These are phyloP conservation scores for Populus simonii DNA, from an alignment of 345 rosid species.

Conservation along the genomic window DNA sequence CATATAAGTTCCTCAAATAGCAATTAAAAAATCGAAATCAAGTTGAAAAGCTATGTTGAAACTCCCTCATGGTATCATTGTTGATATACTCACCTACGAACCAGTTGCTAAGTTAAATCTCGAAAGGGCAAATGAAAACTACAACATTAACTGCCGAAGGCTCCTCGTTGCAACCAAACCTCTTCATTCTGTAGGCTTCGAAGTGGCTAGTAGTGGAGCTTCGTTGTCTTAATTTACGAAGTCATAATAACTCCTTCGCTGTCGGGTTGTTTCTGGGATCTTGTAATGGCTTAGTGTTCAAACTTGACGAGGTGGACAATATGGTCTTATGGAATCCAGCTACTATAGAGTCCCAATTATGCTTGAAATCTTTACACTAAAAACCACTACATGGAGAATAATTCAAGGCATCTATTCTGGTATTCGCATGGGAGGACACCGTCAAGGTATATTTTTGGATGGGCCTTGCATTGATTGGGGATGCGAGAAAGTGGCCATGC, in stretches of 20 bases:
- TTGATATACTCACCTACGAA: neutral
- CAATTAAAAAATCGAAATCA: neutral
- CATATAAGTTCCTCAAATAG: neutral
- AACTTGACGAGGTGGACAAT: slow-evolving; percentile 18
- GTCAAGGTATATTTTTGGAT: slow-evolving; percentile 20
- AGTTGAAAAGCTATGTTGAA: neutral
- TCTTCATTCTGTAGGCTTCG: slow-evolving; percentile 26
- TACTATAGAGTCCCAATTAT: slow-evolving; percentile 15
- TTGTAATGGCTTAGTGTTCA: slow-evolving; percentile 38
- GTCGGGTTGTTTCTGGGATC: slow-evolving; percentile 30
- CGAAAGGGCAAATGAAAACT: slow-evolving; percentile 6
- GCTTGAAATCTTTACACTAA: slow-evolving; percentile 22
- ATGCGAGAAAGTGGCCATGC: neutral
- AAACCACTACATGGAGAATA: slow-evolving; percentile 22
- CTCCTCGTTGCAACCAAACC: slow-evolving; percentile 25
- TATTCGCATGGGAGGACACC: neutral
- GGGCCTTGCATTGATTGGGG: slow-evolving; percentile 33
- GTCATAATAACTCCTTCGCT: neutral
- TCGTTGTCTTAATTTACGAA: neutral
- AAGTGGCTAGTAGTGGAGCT: neutral
- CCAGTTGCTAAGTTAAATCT: slow-evolving; percentile 22
- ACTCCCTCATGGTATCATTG: neutral
- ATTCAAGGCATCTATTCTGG: slow-evolving; percentile 10
- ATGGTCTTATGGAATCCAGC: slow-evolving; percentile 41
- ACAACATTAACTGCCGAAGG: slow-evolving; percentile 9